phyloP scores from a whole-genome alignment of 202 grass and related monocot genomes.

The Bolboschoenoplectus hybrid region DNA sequence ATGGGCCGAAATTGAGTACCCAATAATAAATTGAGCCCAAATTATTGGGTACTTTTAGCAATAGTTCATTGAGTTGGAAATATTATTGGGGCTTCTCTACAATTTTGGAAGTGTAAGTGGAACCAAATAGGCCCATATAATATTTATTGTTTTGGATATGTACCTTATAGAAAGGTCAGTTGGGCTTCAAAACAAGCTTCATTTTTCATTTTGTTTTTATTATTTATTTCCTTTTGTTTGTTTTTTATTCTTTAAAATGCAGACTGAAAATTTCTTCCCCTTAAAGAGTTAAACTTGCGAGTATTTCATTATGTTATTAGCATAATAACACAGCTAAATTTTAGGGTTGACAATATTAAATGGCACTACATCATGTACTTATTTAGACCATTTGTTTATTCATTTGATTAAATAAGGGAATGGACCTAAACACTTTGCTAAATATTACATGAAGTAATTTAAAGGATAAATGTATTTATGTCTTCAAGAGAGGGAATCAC shows the following conservation, averaged over 20 bases:
- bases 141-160: neutral
- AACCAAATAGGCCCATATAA: constrained; percentile 7
- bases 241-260: neutral
- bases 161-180: neutral
- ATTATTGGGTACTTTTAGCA: too few species aligned
- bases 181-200: neutral
- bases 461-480: too few species aligned
- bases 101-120: neutral
- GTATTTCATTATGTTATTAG: neutral
- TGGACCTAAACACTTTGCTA: too few species aligned
- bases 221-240: neutral
- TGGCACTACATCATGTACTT: neutral
- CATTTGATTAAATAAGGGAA: neutral
- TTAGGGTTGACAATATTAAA: neutral
- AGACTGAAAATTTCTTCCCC: neutral
- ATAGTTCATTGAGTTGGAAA: neutral
- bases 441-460: too few species aligned
- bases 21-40: too few species aligned
- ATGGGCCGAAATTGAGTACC: too few species aligned
- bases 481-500: too few species aligned
- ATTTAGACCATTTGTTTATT: neutral
- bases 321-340: neutral
- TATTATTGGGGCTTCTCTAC: neutral
- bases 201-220: neutral
- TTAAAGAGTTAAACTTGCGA: too few species aligned